phyloP scores from a whole-genome alignment of 179 eudicot species.

The Amaranthus tricolor region DNA sequence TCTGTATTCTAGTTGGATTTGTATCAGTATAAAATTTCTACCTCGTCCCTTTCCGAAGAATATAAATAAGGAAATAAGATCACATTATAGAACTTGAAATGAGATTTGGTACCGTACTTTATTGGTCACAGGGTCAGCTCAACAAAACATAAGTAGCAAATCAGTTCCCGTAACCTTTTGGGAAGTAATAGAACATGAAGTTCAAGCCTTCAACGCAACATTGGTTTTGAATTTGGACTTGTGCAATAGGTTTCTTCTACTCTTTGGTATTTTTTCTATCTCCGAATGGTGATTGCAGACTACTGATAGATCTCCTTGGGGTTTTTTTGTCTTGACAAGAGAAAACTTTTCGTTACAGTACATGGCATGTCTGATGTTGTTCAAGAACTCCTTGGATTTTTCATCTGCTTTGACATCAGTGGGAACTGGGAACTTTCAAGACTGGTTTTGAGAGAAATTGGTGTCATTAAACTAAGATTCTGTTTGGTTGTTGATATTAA shows the following conservation, averaged over 20 bases:
- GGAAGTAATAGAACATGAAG: not conserved
- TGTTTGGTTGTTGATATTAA: not conserved
- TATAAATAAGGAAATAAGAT: not conserved
- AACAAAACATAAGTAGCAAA: not conserved
- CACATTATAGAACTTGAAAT: not conserved
- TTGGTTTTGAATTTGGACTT: not conserved
- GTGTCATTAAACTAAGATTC: not conserved
- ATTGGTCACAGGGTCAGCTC: not conserved
- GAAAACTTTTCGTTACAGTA: not conserved
- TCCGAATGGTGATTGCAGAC: not conserved
- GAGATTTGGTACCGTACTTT: not conserved
- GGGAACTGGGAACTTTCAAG: not conserved
- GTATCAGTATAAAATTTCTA: not conserved
- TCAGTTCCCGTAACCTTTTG: not conserved
- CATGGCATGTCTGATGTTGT: not conserved
- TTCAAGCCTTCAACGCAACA: not conserved
- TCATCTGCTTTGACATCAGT: not conserved
- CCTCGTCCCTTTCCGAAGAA: not conserved
- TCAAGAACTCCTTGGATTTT: not conserved
- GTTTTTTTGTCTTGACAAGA: not conserved
- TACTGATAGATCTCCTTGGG: not conserved
- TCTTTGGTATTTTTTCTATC: too few relatives aligned
- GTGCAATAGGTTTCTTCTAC: not conserved
- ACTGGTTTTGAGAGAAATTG: not conserved
- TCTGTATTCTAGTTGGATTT: not conserved